phyloP scores from a whole-genome alignment of 1,284 basidiomycete genomes.

The Cryptococcus wingfieldii region DNA sequence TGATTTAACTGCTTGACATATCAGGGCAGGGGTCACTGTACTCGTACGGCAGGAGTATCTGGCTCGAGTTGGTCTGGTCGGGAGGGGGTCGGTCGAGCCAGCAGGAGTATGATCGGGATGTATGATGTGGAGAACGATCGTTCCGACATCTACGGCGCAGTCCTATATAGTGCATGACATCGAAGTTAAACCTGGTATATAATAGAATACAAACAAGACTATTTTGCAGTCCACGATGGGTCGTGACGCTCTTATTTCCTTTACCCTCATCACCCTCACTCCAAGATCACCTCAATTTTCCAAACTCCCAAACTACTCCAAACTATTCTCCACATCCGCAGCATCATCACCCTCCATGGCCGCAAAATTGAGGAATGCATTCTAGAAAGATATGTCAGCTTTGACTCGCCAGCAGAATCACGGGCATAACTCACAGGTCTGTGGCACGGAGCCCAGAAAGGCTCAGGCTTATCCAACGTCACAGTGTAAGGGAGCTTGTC shows the following conservation, averaged over 20 bases:
- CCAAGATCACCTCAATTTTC: background rate
- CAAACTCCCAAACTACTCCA: conserved; percentile 28
- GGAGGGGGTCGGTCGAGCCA: too few relatives aligned
- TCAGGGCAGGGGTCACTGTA: too few relatives aligned
- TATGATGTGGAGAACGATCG: background rate
- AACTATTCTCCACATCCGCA: conserved; percentile 76
- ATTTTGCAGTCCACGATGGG: background rate
- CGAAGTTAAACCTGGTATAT: background rate
- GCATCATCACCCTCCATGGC: conserved; percentile 80
- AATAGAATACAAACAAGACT: conserved; percentile 1
- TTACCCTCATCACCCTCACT: too few relatives aligned
- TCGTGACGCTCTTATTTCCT: background rate
- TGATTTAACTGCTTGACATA: too few relatives aligned
- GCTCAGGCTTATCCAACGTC: conserved; percentile 80
- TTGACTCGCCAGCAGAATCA: conserved; percentile 5
- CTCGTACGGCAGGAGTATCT: too few relatives aligned
- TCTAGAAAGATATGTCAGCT: conserved; percentile 44
- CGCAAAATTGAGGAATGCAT: conserved; percentile 87
- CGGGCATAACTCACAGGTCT: conserved; percentile 53
- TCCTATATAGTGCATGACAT: background rate
- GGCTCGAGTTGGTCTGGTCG: too few relatives aligned
- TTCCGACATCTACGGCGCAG: background rate
- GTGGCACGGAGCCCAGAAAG: conserved; percentile 96
- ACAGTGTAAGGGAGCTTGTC: conserved; percentile 78
- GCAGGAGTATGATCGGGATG: too few relatives aligned